These are phyloP conservation scores for Rhizopus stolonifer DNA, from an alignment of 371 early-diverging fungal species.

Conservation along the genomic window DNA sequence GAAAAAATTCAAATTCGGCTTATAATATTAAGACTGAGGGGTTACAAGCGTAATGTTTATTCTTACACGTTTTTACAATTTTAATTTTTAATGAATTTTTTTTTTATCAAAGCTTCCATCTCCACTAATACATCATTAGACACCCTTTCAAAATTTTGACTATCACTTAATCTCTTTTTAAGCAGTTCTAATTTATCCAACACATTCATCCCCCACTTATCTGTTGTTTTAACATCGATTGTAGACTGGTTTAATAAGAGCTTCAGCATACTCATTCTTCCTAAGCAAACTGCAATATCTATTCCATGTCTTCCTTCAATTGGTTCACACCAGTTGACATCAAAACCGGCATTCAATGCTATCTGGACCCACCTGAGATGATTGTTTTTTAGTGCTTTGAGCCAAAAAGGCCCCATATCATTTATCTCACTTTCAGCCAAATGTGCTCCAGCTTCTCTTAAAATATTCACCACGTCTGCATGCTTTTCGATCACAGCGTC, in stretches of 20 bases:
- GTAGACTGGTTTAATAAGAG: conserved; percentile 28
- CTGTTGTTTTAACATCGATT: conserved; percentile 18
- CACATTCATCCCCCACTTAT: conserved; percentile 38
- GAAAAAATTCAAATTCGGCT: neutral
- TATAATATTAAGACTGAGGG: neutral
- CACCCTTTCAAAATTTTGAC: neutral
- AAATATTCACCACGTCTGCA: conserved; percentile 61
- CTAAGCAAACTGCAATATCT: conserved; percentile 40
- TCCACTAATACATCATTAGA: conserved; percentile 3
- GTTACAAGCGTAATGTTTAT: neutral
- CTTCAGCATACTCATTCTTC: conserved; percentile 32
- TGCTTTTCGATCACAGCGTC: conserved; percentile 72
- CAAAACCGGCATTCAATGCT: conserved; percentile 41
- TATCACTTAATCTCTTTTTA: conserved; percentile 9
- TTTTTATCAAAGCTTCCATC: conserved; percentile 13
- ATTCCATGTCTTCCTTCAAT: conserved; percentile 38
- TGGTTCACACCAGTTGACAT: conserved; percentile 47
- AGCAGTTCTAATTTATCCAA: conserved; percentile 31
- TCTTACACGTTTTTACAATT: neutral
- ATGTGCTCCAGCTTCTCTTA: conserved; percentile 85
- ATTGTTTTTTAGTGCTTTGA: conserved; percentile 39
- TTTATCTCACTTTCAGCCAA: conserved; percentile 77
- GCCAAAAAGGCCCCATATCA: conserved; percentile 57
- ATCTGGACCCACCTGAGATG: conserved; percentile 36
- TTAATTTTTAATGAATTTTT: conserved; percentile 1